These are phyloP conservation scores for Rhizoclosmatium globosum DNA, from an alignment of 192 early-diverging fungal species.

Conservation along the genomic window DNA sequence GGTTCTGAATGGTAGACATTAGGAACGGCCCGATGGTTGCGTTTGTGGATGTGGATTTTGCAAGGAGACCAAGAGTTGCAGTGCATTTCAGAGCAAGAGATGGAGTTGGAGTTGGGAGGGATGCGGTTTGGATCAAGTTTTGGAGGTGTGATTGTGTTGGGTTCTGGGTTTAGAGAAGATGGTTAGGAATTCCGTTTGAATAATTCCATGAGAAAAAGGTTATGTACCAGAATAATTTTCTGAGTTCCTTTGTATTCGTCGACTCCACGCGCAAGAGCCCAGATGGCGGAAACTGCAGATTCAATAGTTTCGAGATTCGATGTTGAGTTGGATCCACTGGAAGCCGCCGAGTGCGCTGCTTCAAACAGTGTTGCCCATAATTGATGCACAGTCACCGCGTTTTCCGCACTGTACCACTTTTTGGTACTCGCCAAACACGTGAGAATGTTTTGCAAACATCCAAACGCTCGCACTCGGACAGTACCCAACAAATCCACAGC, in stretches of 20 bases:
- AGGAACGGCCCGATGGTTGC: conserved; percentile 30
- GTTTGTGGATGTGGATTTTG: conserved; percentile 42
- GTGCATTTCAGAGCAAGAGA: conserved; percentile 69
- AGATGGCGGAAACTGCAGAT: conserved; percentile 75
- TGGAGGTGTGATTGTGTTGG: conserved; percentile 54
- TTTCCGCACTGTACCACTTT: conserved; percentile 30
- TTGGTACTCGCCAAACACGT: conserved; percentile 9
- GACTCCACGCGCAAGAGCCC: conserved; percentile 77
- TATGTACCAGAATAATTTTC: conserved; percentile 8
- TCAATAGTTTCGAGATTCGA: conserved; percentile 44
- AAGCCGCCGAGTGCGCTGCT: conserved; percentile 52
- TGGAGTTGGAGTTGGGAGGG: conserved; percentile 36
- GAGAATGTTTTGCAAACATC: conserved; percentile 47
- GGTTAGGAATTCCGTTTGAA: conserved; percentile 45
- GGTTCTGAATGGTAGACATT: neutral
- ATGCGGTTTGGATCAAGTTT: conserved; percentile 52
- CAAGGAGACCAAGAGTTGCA: conserved; percentile 78
- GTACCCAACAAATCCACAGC: conserved; percentile 1
- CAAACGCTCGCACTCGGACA: conserved; percentile 38
- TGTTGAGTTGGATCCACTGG: conserved; percentile 52
- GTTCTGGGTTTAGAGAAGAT: conserved; percentile 15
- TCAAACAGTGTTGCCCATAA: conserved; percentile 39
- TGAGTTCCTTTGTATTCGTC: conserved; percentile 49
- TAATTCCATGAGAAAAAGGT: conserved; percentile 10
- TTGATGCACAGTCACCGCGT: conserved; percentile 4